Percentiles rank a stretch among this genome's conserved stretches.
These are phyloP conservation scores for Lachnellula subtilissima DNA, from an alignment of 2,329 filamentous ascomycete genomes.

Conservation along the genomic window DNA sequence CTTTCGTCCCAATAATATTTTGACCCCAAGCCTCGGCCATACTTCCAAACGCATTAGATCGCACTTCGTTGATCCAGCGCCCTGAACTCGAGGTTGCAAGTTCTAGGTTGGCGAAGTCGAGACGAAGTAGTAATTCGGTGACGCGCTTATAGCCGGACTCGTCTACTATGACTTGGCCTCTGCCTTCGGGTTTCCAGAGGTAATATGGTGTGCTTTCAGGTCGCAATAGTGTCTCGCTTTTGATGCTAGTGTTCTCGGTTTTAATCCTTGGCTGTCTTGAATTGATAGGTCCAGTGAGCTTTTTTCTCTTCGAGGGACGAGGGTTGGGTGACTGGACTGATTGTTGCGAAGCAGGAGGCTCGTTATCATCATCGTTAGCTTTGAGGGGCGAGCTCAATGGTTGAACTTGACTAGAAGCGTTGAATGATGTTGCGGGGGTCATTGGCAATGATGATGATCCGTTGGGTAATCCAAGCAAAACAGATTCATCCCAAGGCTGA, in stretches of 20 bases:
- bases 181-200: slow-evolving; percentile 56
- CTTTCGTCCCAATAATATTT: slow-evolving; percentile 42
- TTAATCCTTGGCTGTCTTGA: slow-evolving; percentile 63
- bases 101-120: slow-evolving; percentile 65
- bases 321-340: slow-evolving; percentile 1
- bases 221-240: slow-evolving; percentile 45
- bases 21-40: slow-evolving; percentile 46
- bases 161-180: slow-evolving; percentile 59
- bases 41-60: slow-evolving; percentile 34
- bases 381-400: slow-evolving; percentile 12
- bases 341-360: slow-evolving; percentile 4
- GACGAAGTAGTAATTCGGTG: slow-evolving; percentile 63
- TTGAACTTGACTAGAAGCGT: slow-evolving; percentile 15
- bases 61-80: slow-evolving; percentile 67
- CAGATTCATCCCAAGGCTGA: slow-evolving; percentile 5
- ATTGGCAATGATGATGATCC: background rate
- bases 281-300: slow-evolving; percentile 55
- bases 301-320: slow-evolving; percentile 40
- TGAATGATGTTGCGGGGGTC: slow-evolving; percentile 21
- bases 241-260: slow-evolving; percentile 39
- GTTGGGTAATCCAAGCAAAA: background rate
- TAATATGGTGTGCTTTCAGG: slow-evolving; percentile 58
- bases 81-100: slow-evolving; percentile 60
- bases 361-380: background rate
- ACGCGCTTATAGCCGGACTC: slow-evolving; percentile 62